Percentiles rank a stretch among this genome's conserved stretches.
Evolutionary conservation across 257 asterid species (phyloP).

Genomic region (Eustoma russellianum): DNA sequence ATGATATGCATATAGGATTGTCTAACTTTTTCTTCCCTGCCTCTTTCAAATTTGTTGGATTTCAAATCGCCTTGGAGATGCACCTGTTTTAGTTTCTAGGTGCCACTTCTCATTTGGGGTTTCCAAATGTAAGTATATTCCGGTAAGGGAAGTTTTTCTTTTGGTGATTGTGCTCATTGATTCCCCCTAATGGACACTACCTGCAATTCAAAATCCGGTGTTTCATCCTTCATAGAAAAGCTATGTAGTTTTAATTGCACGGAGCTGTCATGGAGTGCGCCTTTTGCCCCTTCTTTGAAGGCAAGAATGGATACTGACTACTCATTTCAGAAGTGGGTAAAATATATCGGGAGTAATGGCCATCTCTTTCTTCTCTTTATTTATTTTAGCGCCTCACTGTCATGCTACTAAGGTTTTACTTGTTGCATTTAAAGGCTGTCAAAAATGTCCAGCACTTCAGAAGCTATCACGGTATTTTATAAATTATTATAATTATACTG

Average conservation of each 20-base stretch:
- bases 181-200: slow-evolving; percentile 22
- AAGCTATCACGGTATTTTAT: slow-evolving; percentile 57
- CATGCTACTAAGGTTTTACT: slow-evolving; percentile 58
- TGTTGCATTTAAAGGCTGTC: slow-evolving; percentile 67
- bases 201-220: slow-evolving; percentile 30
- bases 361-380: slow-evolving; percentile 48
- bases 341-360: slow-evolving; percentile 50
- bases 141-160: slow-evolving; percentile 35
- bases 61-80: slow-evolving; percentile 27
- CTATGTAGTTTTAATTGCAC: slow-evolving; percentile 39
- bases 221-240: slow-evolving; percentile 50
- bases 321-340: slow-evolving; percentile 68
- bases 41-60: slow-evolving; percentile 20
- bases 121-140: slow-evolving; percentile 38
- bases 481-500: slow-evolving; percentile 31
- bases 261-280: slow-evolving; percentile 43
- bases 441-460: slow-evolving; percentile 58
- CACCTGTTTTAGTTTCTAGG: slow-evolving; percentile 48
- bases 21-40: slow-evolving; percentile 22
- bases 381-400: slow-evolving; percentile 20
- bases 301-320: slow-evolving; percentile 47
- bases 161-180: slow-evolving; percentile 23
- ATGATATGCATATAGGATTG: slow-evolving; percentile 31
- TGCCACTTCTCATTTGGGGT: slow-evolving; percentile 21
- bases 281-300: slow-evolving; percentile 53